Percentiles rank a stretch among this genome's conserved stretches.
These are phyloP conservation scores for Pichia sp. DNA, from an alignment of 1,139 yeast species.

Conservation along the genomic window DNA sequence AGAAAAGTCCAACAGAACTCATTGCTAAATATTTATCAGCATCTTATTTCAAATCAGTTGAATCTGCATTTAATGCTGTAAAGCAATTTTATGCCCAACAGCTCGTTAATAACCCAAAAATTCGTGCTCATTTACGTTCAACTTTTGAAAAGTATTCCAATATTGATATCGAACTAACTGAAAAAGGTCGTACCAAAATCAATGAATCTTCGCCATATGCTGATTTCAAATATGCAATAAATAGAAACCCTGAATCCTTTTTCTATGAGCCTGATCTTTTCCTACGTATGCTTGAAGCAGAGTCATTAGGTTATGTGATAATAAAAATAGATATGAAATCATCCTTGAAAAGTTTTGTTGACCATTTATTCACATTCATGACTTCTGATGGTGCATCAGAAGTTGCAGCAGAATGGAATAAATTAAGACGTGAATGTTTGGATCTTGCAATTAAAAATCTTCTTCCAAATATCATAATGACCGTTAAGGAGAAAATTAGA, in stretches of 20 bases:
- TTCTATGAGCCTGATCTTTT: conserved; percentile 70
- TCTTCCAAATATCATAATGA: conserved; percentile 59
- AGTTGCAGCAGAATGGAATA: conserved; percentile 75
- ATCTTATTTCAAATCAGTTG: conserved; percentile 50
- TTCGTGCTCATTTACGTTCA: conserved; percentile 68
- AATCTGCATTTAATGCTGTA: conserved; percentile 60
- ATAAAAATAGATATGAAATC: conserved; percentile 36
- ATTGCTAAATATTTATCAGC: conserved; percentile 38
- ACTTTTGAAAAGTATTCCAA: conserved; percentile 62
- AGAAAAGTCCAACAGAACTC: conserved; percentile 56
- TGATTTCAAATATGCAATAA: conserved; percentile 85
- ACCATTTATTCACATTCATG: conserved; percentile 47
- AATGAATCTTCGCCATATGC: conserved; percentile 76
- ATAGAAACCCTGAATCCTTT: conserved; percentile 70
- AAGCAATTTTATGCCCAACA: conserved; percentile 74
- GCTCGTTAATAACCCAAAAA: conserved; percentile 70
- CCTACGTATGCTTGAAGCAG: conserved; percentile 89
- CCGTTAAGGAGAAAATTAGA: conserved; percentile 77
- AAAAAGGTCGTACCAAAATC: conserved; percentile 78
- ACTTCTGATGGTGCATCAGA: conserved; percentile 83
- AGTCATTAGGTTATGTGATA: conserved; percentile 50
- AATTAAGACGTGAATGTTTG: conserved; percentile 61
- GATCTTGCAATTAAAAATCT: conserved; percentile 62
- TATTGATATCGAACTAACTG: conserved; percentile 71
- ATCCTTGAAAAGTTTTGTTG: conserved; percentile 31